Conservation (phyloP, 192 early-diverging fungal species). For the Coemansia biformis region DNA sequence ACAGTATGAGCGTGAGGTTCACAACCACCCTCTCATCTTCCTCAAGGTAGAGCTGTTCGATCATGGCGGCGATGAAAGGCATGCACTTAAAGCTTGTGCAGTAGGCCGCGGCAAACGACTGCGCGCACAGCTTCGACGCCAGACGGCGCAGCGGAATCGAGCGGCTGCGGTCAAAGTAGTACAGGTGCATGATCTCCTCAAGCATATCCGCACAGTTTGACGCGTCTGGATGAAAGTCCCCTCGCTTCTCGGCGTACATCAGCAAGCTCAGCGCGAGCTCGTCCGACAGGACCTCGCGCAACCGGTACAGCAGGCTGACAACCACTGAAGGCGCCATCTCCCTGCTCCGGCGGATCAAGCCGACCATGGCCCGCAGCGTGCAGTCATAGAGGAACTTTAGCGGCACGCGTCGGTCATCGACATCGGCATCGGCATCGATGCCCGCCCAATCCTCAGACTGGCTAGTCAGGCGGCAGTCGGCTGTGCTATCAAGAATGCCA, state of each 20-base stretch:
- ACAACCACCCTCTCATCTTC: constrained; percentile 27
- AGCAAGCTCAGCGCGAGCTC: constrained; percentile 40
- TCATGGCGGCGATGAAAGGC: constrained; percentile 25
- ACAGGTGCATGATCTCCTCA: constrained; percentile 43
- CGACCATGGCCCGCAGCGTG: constrained; percentile 24
- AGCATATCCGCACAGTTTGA: constrained; percentile 14
- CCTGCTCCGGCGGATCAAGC: constrained; percentile 13
- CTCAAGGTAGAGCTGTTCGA: constrained; percentile 41
- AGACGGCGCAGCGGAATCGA: constrained; percentile 30
- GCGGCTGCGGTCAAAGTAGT: constrained; percentile 46
- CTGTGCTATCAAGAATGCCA: constrained; percentile 26
- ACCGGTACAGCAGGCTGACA: constrained; percentile 23
- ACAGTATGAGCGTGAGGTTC: constrained; percentile 24
- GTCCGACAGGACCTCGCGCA: constrained; percentile 30
- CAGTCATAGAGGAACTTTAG: constrained; percentile 21
- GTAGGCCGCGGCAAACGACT: constrained; percentile 12
- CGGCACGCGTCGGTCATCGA: background rate
- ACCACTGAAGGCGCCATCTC: constrained; percentile 13
- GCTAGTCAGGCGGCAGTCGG: constrained; percentile 20
- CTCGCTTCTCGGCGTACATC: constrained; percentile 22
- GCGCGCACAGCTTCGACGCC: constrained; percentile 19
- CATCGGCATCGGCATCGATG: constrained; percentile 3
- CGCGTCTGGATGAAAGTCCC: constrained; percentile 26
- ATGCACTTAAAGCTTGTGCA: constrained; percentile 8
- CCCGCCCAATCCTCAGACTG: constrained; percentile 10